phyloP scores from a whole-genome alignment of 495 filamentous ascomycete genomes.

The Penicillium bialowiezense region DNA sequence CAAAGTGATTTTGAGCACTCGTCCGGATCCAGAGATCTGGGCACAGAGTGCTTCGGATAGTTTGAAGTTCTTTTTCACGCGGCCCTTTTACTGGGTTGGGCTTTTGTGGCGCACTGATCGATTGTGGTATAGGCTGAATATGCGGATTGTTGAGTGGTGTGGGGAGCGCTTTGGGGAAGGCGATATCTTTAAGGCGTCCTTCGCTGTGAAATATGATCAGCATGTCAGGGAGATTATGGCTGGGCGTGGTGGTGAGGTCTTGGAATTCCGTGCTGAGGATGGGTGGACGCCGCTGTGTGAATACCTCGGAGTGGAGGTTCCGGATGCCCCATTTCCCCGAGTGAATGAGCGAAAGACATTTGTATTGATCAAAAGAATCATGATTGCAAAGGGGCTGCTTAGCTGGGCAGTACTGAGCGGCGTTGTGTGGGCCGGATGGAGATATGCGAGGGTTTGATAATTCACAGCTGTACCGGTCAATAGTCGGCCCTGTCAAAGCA shows the following conservation, averaged over 20 bases:
- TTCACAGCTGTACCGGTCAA: too few relatives aligned
- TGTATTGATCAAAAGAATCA: slow-evolving; percentile 5
- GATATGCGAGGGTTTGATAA: background rate
- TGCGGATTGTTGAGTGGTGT: slow-evolving; percentile 12
- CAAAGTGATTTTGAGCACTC: slow-evolving; percentile 1
- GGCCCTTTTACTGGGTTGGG: slow-evolving; percentile 1
- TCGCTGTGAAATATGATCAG: slow-evolving; percentile 12
- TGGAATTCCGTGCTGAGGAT: slow-evolving; percentile 17
- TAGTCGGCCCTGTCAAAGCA: too few relatives aligned
- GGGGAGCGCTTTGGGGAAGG: background rate
- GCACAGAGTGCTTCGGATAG: slow-evolving; percentile 8
- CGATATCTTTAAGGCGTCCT: background rate
- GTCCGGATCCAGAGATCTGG: slow-evolving; percentile 5
- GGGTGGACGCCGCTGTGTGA: slow-evolving; percentile 13
- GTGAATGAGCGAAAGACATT: slow-evolving; percentile 10
- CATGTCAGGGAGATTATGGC: slow-evolving; percentile 2
- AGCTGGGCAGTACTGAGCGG: slow-evolving; percentile 8
- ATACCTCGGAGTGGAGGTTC: slow-evolving; percentile 9
- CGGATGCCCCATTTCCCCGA: background rate
- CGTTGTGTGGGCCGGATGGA: slow-evolving; percentile 8
- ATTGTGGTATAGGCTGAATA: slow-evolving; percentile 11
- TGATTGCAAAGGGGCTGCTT: slow-evolving; percentile 9
- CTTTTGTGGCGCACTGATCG: slow-evolving; percentile 10
- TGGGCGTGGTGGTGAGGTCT: background rate
- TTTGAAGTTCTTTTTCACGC: slow-evolving; percentile 12